Evolutionary conservation across 768 basidiomycete species (phyloP), one percentile per base, ranked within the genome.

Genomic region (Lactarius deliciosus): DNA sequence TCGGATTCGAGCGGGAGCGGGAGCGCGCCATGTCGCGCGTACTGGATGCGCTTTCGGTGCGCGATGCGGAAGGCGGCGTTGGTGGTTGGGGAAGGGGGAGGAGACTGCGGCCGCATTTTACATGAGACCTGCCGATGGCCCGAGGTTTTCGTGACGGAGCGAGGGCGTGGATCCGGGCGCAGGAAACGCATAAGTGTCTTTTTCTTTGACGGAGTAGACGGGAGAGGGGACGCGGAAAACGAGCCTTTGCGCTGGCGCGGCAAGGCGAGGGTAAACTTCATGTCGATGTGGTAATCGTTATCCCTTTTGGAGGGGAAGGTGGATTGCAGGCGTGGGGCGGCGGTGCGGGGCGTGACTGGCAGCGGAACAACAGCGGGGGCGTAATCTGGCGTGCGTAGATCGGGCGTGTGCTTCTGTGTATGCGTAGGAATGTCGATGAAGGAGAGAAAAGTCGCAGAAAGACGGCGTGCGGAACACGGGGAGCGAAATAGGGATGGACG

Each of bases 381-480:
- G 75, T 91, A 90, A 1, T 88, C 88, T 18, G 87, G 78, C 8
- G 81, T 70, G 8, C 84, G 83, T 40, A 90, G 81, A 73, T 89
- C 84, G 18, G 83, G 73, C 54, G 75, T 76, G 71, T 81, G 34
- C 10, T 36, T 36, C 9, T 9, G 79, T 64, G 3, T 81, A 5
- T 82, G 82, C 0, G 83, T 82, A 2, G 84, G 79, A 10, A 81
- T 81, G 38, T 81, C 78, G 6, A 63, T 32, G 68, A 82, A 73
- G 65, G 79, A 77, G 61, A 82, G 73, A 70, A 85, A 83, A 7
- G 86, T 82, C n/a, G 76, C 78, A 5, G 85, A 83, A 9, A 80
- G 71, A 0, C 67, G 68, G 34, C 78, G 77, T 22, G 75, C 69
- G 69, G 81, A 81, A 40, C 45, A 53, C 15, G 43, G 43, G 47